Evolutionary conservation across 257 asterid species (phyloP).

Genomic region (Ocimum tenuiflorum): DNA sequence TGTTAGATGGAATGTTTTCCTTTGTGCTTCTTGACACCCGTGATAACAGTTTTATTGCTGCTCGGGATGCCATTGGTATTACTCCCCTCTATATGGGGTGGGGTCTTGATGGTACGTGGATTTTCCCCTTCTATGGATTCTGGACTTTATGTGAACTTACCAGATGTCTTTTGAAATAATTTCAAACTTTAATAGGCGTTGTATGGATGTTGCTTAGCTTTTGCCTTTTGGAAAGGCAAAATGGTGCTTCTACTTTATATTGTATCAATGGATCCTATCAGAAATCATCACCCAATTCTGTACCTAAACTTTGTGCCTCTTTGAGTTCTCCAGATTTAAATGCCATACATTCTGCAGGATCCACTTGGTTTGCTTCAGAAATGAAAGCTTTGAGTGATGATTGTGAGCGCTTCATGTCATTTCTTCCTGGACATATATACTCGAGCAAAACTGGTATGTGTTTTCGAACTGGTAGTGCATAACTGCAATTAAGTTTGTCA

Average conservation of each 20-base stretch:
- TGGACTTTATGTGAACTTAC: slow-evolving; percentile 7
- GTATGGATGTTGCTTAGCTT: slow-evolving; percentile 2
- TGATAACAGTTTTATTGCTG: slow-evolving; percentile 92
- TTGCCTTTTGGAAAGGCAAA: neutral
- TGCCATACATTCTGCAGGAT: slow-evolving; percentile 55
- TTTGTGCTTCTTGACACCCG: slow-evolving; percentile 98
- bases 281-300: slow-evolving; percentile 1
- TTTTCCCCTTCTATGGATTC: slow-evolving; percentile 2
- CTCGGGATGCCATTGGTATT: slow-evolving; percentile 99
- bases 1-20: slow-evolving; percentile 99
- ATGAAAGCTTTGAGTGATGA: slow-evolving; percentile 99
- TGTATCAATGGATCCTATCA: neutral
- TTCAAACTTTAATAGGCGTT: slow-evolving; percentile 8
- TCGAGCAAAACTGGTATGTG: slow-evolving; percentile 83
- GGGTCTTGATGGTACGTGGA: slow-evolving; percentile 91
- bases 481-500: slow-evolving; percentile 2
- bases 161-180: slow-evolving; percentile 1
- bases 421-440: slow-evolving; percentile 92
- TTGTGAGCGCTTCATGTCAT: slow-evolving; percentile 81
- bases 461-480: neutral
- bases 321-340: slow-evolving; percentile 1
- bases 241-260: neutral
- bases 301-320: neutral
- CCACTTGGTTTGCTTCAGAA: slow-evolving; percentile 97
- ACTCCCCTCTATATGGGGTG: slow-evolving; percentile 96